Base-by-base conservation (phyloP, 2,329 filamentous ascomycete genomes). In the Cercospora zeina region DNA sequence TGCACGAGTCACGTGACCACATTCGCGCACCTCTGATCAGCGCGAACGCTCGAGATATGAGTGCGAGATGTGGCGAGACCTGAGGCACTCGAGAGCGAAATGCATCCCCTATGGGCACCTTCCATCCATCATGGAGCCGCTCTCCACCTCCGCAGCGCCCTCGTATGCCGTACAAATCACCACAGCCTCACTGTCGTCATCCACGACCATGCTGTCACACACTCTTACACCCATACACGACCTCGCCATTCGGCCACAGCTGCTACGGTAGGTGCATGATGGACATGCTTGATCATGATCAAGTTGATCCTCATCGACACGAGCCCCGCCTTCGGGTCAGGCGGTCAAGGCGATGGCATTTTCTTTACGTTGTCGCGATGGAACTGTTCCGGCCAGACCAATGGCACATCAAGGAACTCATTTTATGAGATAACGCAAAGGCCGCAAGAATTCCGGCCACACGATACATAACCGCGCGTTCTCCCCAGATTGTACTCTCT, bases 331-430 rank as follows among this genome's bases (percentile, higher is more conserved):
- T 16, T 62, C 55, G n/a, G 36, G 55, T 55, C 37, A 53, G 53
- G 58, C 58, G 61, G 57, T 61, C 56, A 61, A 39, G 39, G 24
- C 36, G 51, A 58, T 50, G 51, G 33, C 56, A 27, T 62, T 54
- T 37, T 59, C 58, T 54, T 58, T 58, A 54, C 58, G 54, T 57
- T 57, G 61, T 65, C 63, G 30, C 49, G 27, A 53, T 66, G 66
- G 66, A 64, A 58, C 47, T 51, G 54, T 68, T 67, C 68, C 65
- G 67, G 68, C 67, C 67, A 67, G 65, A 54, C 68, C 61, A 67
- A 67, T 67, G 34, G 57, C 45, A 64, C 10, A 57, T 55, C 39
- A 33, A 45, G 51, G 47, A 56, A 53, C 42, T 55, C 36, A 21
- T 53, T 56, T 59, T 54, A 36, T 62, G 33, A 56, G 62, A 59